These are phyloP conservation scores for Chytriomyces confervae DNA, from an alignment of 192 early-diverging fungal genomes.

Conservation along the genomic window DNA sequence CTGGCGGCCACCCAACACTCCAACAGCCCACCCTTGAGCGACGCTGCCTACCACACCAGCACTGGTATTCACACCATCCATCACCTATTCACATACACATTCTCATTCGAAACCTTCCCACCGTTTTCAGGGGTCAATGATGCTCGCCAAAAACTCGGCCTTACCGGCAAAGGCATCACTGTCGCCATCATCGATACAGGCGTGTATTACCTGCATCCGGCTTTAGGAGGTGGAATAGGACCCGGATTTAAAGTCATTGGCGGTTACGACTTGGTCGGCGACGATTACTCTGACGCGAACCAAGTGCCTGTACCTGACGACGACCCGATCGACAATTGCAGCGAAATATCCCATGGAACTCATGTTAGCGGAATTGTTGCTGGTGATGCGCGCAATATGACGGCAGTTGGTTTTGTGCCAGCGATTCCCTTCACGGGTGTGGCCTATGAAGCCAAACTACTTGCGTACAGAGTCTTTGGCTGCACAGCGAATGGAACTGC, in stretches of 20 bases:
- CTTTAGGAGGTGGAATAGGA: constrained; percentile 53
- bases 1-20: background rate
- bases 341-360: constrained; percentile 52
- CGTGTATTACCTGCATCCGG: constrained; percentile 59
- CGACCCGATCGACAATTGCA: constrained; percentile 56
- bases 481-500: constrained; percentile 60
- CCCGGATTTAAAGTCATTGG: constrained; percentile 42
- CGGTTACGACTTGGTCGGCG: constrained; percentile 55
- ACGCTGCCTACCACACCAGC: background rate
- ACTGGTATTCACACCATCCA: background rate
- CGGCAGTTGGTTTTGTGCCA: constrained; percentile 1
- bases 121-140: constrained; percentile 39
- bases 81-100: no score
- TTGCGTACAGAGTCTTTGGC: constrained; percentile 71
- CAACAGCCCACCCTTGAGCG: background rate
- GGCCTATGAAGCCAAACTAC: constrained; percentile 81
- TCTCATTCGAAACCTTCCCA: background rate
- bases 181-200: constrained; percentile 59
- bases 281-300: constrained; percentile 34
- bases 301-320: constrained; percentile 34
- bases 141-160: constrained; percentile 34
- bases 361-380: constrained; percentile 58
- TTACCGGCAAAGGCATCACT: constrained; percentile 55
- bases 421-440: constrained; percentile 62
- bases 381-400: constrained; percentile 41